phyloP scores from a whole-genome alignment of 1,139 yeast species.

The Tardiomyces blankii region DNA sequence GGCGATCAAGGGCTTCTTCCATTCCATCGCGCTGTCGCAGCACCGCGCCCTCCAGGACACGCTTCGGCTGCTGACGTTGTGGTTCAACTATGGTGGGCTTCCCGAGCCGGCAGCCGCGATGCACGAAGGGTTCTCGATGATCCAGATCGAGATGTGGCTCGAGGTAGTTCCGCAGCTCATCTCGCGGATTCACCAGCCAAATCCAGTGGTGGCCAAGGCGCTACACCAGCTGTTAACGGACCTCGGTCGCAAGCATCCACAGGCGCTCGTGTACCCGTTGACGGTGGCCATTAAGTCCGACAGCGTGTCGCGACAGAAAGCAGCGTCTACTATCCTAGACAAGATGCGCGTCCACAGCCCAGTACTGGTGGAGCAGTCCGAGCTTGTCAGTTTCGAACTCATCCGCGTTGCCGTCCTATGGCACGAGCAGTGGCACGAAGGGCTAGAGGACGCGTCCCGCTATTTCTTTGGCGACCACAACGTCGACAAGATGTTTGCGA shows the following conservation, averaged over 20 bases:
- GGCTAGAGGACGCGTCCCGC: conserved; percentile 91
- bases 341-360: conserved; percentile 88
- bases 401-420: conserved; percentile 92
- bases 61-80: conserved; percentile 72
- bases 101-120: conserved; percentile 87
- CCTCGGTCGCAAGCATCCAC: conserved; percentile 92
- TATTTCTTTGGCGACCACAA: conserved; percentile 91
- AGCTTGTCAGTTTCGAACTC: conserved; percentile 83
- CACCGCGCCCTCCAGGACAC: conserved; percentile 90
- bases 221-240: conserved; percentile 74
- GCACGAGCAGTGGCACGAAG: conserved; percentile 99
- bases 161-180: conserved; percentile 93
- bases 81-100: conserved; percentile 94
- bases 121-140: conserved; percentile 83
- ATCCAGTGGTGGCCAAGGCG: conserved; percentile 70
- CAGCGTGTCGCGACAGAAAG: conserved; percentile 76
- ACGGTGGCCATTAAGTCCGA: conserved; percentile 96
- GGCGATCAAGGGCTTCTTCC: conserved; percentile 91
- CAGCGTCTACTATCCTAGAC: conserved; percentile 85
- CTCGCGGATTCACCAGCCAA: conserved; percentile 93
- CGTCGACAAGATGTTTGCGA: conserved; percentile 88
- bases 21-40: conserved; percentile 79
- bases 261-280: conserved; percentile 87
- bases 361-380: conserved; percentile 79
- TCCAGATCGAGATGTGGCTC: conserved; percentile 86